These are phyloP conservation scores for Talaromyces liani DNA, from an alignment of 495 filamentous ascomycete genomes.

Conservation along the genomic window DNA sequence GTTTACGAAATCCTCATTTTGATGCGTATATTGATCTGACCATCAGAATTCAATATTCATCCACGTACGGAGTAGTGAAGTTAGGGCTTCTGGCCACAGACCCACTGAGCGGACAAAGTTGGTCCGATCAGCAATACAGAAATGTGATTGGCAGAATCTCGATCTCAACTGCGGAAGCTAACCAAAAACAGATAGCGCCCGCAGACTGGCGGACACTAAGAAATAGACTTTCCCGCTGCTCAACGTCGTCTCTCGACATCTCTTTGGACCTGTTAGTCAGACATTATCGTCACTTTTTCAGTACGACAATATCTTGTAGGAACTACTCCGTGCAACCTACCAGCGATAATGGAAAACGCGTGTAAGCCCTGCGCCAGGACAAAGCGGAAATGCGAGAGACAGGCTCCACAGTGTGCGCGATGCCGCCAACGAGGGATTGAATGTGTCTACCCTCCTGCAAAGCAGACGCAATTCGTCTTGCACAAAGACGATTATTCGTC, in stretches of 20 bases:
- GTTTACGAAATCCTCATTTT: too few species aligned
- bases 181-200: not conserved
- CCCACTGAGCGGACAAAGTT: not conserved
- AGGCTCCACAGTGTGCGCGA: not conserved
- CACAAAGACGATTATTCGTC: not conserved
- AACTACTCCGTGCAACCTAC: not conserved
- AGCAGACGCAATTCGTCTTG: not conserved
- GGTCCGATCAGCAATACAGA: not conserved
- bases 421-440: not conserved
- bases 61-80: not conserved
- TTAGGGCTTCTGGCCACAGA: not conserved
- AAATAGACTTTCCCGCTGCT: not conserved
- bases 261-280: not conserved
- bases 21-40: not conserved
- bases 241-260: not conserved
- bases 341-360: not conserved
- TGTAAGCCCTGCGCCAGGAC: not conserved
- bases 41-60: too few species aligned
- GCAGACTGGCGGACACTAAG: not conserved
- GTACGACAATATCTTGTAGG: not conserved
- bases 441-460: slow-evolving; percentile 1
- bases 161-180: not conserved
- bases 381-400: slow-evolving; percentile 14
- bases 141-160: not conserved
- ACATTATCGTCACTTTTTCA: not conserved